phyloP scores from a whole-genome alignment of 179 eudicot species.

The Silene vulgaris region DNA sequence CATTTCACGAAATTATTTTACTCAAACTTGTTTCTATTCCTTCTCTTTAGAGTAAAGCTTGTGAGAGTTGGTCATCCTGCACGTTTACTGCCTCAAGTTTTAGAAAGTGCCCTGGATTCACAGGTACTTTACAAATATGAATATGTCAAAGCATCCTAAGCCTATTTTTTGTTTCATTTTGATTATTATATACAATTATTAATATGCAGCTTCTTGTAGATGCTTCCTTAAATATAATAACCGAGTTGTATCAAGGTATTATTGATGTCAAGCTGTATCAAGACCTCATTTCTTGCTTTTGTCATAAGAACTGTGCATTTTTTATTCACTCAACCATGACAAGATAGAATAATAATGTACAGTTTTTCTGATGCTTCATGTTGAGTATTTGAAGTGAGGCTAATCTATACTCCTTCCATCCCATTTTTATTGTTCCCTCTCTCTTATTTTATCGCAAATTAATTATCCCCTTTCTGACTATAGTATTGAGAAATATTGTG shows the following conservation, averaged over 20 bases:
- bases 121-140: constrained; percentile 36
- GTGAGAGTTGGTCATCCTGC: constrained; percentile 99
- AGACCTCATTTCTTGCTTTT: not conserved
- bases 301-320: not conserved
- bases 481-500: no score
- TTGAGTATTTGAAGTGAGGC: not conserved
- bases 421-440: not conserved
- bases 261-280: not conserved
- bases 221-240: not conserved
- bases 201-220: not conserved
- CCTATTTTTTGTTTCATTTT: constrained; percentile 1
- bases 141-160: not conserved
- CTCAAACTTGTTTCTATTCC: constrained; percentile 12
- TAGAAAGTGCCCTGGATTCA: constrained; percentile 96
- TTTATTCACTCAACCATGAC: not conserved
- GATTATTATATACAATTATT: not conserved
- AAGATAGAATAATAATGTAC: not conserved
- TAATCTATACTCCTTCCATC: not conserved
- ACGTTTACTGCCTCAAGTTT: constrained; percentile 91
- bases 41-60: constrained; percentile 67
- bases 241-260: not conserved
- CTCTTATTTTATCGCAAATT: no score
- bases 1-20: not conserved
- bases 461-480: no score
- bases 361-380: not conserved